Percentiles rank a stretch among this genome's conserved stretches.
phyloP scores from a whole-genome alignment of 495 filamentous ascomycete genomes.

The Bryoglossum gracile region DNA sequence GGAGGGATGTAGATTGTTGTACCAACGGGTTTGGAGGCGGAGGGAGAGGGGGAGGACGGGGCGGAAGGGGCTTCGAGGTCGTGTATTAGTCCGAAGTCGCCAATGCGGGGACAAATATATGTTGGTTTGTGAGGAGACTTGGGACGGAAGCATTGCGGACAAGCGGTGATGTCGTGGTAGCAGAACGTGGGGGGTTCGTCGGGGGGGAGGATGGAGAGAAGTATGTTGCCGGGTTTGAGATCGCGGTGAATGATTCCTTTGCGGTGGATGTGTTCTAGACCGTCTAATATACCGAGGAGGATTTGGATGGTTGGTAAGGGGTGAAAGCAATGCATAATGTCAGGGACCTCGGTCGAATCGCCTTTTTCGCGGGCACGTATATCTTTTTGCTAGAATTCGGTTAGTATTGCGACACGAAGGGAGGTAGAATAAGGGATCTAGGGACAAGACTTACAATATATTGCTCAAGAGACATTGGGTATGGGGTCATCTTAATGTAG shows the following conservation, averaged over 20 bases:
- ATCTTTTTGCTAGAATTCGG: not conserved
- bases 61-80: constrained; percentile 14
- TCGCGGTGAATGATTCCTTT: constrained; percentile 37
- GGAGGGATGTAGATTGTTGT: no score
- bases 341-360: not conserved
- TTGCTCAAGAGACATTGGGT: constrained; percentile 33
- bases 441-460: constrained; percentile 24
- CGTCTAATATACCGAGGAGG: constrained; percentile 28
- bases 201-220: constrained; percentile 27
- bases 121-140: not conserved
- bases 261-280: constrained; percentile 22
- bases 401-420: not conserved
- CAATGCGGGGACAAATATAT: constrained; percentile 23
- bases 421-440: not conserved
- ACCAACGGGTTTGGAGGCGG: no score
- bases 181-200: constrained; percentile 18
- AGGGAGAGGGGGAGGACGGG: no score
- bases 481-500: constrained; percentile 37
- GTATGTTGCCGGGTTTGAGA: constrained; percentile 42
- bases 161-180: constrained; percentile 29
- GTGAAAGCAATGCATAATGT: constrained; percentile 37
- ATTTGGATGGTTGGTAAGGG: constrained; percentile 26
- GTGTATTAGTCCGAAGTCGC: constrained; percentile 26
- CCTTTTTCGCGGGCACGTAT: no score
- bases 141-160: constrained; percentile 28